Evolutionary conservation across 805 yeast species (phyloP).

Genomic region (Ogataea methylovora): DNA sequence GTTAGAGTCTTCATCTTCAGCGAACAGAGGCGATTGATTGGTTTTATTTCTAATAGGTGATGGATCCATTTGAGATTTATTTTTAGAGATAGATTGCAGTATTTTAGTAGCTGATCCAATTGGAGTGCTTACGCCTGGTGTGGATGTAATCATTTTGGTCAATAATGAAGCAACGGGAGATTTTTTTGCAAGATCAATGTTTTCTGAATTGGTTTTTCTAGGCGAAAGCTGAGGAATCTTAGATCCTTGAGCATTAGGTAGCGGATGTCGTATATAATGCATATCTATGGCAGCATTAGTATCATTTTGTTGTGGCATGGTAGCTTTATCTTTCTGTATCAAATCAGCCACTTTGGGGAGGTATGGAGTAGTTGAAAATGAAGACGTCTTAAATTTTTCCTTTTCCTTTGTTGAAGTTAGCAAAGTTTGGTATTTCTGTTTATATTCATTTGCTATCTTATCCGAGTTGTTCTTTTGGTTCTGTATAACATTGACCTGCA

Average conservation of each 20-base stretch:
- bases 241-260: slow-evolving; percentile 2
- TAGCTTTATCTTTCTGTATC: slow-evolving; percentile 2
- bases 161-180: neutral
- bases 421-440: slow-evolving; percentile 1
- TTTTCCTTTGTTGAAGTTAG: slow-evolving; percentile 1
- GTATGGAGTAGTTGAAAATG: slow-evolving; percentile 16
- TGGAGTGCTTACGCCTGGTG: neutral
- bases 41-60: too few relatives aligned
- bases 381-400: slow-evolving; percentile 1
- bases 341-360: slow-evolving; percentile 7
- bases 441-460: slow-evolving; percentile 6
- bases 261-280: neutral
- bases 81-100: too few relatives aligned
- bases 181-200: slow-evolving; percentile 4
- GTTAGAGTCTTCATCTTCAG: too few relatives aligned
- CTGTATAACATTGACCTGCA: slow-evolving; percentile 7
- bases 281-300: neutral
- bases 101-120: too few relatives aligned
- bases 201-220: slow-evolving; percentile 1
- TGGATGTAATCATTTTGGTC: neutral
- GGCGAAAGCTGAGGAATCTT: slow-evolving; percentile 3
- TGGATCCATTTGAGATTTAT: too few relatives aligned
- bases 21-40: too few relatives aligned
- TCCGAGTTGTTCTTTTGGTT: slow-evolving; percentile 9
- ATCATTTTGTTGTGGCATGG: neutral